Percentiles rank a stretch among this genome's conserved stretches.
These are phyloP conservation scores for Mrakia frigida DNA, from an alignment of 768 basidiomycete species.

Conservation along the genomic window DNA sequence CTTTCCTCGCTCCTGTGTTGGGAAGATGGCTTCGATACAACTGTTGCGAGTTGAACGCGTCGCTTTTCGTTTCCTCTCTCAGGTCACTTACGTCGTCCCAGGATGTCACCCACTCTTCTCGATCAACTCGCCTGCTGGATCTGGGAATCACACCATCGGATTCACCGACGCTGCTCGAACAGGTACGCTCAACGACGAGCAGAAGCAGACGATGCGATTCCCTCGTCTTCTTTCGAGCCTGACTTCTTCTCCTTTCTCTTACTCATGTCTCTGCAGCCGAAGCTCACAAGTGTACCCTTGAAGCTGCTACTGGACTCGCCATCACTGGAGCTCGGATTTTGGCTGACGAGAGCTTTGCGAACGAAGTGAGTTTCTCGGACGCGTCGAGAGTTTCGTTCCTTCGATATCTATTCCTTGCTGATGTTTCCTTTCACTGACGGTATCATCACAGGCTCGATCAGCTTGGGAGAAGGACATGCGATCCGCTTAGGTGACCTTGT, in stretches of 20 bases:
- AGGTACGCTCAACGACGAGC: too few relatives aligned
- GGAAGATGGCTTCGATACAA: too few relatives aligned
- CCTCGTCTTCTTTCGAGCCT: not conserved
- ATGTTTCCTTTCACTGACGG: not conserved
- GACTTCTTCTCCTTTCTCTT: not conserved
- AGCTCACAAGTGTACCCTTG: conserved; percentile 38
- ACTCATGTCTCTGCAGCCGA: not conserved
- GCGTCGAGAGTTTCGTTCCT: not conserved
- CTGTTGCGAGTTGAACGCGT: too few relatives aligned
- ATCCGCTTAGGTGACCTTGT: not conserved
- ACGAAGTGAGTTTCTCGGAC: conserved; percentile 29
- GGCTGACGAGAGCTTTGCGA: conserved; percentile 31
- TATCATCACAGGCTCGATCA: not conserved
- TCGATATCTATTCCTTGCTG: not conserved
- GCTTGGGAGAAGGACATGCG: conserved; percentile 13
- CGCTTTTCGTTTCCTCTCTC: too few relatives aligned
- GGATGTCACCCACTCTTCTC: conserved; percentile 19
- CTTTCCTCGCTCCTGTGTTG: too few relatives aligned
- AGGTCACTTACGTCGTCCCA: conserved; percentile 10
- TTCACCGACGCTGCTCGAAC: not conserved
- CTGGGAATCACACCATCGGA: conserved; percentile 21
- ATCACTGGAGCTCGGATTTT: conserved; percentile 34
- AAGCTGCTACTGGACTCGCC: conserved; percentile 37
- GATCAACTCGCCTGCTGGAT: not conserved
- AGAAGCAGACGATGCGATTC: not conserved